A percentile compares a stretch with the other conserved stretches of the same genome.
Conservation (phyloP, 2,329 filamentous ascomycete species). For the Ascochyta clinopodiicola region DNA sequence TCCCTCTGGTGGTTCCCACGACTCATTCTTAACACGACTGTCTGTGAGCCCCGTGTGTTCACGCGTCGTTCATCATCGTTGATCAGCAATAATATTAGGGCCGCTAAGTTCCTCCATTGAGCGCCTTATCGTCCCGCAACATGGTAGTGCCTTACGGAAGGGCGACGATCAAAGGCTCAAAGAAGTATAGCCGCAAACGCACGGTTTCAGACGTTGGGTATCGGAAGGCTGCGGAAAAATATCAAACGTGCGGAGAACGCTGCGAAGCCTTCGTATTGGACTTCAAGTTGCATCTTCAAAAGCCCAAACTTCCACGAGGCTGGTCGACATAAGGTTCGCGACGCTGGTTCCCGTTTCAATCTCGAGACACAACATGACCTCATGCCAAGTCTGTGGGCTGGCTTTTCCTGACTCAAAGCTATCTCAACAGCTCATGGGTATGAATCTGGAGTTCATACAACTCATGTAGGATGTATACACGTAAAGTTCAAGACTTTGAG, state of each 20-base stretch:
- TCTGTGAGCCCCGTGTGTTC: not conserved
- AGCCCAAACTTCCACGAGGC: not conserved
- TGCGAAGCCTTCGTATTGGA: conserved; percentile 3
- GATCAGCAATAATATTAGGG: not conserved
- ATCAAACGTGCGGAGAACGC: not conserved
- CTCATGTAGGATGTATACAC: not conserved
- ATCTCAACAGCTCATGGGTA: too few species aligned
- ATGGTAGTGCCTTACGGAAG: not conserved
- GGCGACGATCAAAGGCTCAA: not conserved
- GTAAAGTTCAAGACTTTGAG: not conserved
- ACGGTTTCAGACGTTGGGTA: conserved; percentile 14
- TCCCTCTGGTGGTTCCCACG: not conserved
- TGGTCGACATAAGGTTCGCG: not conserved
- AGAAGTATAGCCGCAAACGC: not conserved
- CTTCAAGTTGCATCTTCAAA: not conserved
- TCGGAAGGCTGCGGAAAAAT: conserved; percentile 9
- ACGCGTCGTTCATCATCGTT: not conserved
- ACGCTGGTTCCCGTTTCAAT: not conserved
- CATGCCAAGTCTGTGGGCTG: not conserved
- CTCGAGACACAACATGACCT: not conserved
- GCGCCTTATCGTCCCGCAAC: not conserved
- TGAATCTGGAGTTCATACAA: not conserved
- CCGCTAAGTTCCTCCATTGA: conserved; percentile 5
- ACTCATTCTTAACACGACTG: not conserved
- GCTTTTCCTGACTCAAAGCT: not conserved